A percentile compares a stretch with the other conserved stretches of the same genome.
Evolutionary conservation across 495 filamentous ascomycete genomes (phyloP).

Genomic region (Saxispiralis lemnorum): DNA sequence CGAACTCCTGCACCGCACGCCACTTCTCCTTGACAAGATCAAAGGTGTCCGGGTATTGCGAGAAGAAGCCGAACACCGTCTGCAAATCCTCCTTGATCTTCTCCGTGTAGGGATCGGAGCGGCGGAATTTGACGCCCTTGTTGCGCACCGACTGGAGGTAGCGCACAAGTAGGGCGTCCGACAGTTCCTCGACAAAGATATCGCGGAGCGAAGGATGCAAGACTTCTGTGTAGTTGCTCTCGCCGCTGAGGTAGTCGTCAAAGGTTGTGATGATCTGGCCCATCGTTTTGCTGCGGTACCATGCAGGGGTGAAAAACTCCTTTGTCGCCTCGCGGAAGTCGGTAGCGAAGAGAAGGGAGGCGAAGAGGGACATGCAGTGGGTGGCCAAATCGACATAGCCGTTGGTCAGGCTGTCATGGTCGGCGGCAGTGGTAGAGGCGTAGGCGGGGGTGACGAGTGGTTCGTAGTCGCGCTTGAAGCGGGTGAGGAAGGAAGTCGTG

Average conservation of each 20-base stretch:
- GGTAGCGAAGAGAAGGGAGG: slow-evolving; percentile 62
- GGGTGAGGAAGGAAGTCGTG: slow-evolving; percentile 57
- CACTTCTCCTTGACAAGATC: slow-evolving; percentile 70
- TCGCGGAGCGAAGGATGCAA: slow-evolving; percentile 73
- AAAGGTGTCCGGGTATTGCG: slow-evolving; percentile 46
- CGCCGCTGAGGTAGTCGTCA: slow-evolving; percentile 59
- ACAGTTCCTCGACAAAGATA: slow-evolving; percentile 75
- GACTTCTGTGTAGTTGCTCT: slow-evolving; percentile 55
- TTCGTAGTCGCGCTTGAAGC: slow-evolving; percentile 63
- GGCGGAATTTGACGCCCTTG: slow-evolving; percentile 75
- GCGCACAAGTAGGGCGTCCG: slow-evolving; percentile 68
- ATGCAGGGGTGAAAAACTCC: slow-evolving; percentile 73
- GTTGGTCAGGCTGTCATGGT: slow-evolving; percentile 58
- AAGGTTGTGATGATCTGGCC: slow-evolving; percentile 81
- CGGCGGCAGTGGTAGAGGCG: slow-evolving; percentile 46
- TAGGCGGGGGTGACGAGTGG: slow-evolving; percentile 66
- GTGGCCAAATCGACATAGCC: slow-evolving; percentile 88
- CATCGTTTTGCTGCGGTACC: slow-evolving; percentile 61
- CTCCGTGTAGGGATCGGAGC: slow-evolving; percentile 62
- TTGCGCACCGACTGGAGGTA: slow-evolving; percentile 83
- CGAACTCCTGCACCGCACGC: slow-evolving; percentile 69
- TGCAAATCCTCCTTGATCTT: slow-evolving; percentile 82
- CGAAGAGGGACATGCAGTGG: slow-evolving; percentile 73
- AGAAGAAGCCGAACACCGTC: slow-evolving; percentile 59
- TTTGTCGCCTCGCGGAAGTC: slow-evolving; percentile 68